A percentile compares a stretch with the other conserved stretches of the same genome.
Conservation (phyloP, 345 rosid genomes). For the Acer yangbiense region DNA sequence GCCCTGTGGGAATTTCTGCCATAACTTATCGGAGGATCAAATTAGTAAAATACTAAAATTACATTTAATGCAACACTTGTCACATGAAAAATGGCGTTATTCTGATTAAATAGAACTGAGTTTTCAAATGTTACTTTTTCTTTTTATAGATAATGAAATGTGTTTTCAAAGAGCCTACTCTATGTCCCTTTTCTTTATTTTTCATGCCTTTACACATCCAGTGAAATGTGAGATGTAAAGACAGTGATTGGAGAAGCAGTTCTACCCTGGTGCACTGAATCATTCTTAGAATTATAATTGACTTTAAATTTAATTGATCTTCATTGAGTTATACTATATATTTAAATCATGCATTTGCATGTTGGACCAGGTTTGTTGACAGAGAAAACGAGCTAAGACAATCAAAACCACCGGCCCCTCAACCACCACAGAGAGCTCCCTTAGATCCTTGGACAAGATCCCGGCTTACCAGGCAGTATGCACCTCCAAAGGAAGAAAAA, state of each 20-base stretch:
- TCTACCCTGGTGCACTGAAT: neutral
- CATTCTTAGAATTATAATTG: neutral
- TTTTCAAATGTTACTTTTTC: neutral
- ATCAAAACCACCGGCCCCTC: slow-evolving; percentile 75
- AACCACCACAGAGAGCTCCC: slow-evolving; percentile 61
- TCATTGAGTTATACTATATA: neutral
- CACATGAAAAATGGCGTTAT: neutral
- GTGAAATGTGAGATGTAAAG: neutral
- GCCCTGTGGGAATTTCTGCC: neutral
- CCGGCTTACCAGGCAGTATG: slow-evolving; percentile 65
- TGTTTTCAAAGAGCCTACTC: neutral
- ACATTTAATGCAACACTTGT: neutral
- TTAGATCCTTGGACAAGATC: slow-evolving; percentile 90
- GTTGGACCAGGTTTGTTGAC: slow-evolving; percentile 69
- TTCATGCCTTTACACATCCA: neutral
- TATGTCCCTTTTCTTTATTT: neutral
- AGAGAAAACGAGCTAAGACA: slow-evolving; percentile 90
- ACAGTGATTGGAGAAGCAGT: neutral
- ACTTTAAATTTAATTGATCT: neutral
- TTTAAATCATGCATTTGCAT: neutral
- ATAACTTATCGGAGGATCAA: neutral
- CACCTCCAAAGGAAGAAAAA: slow-evolving; percentile 83
- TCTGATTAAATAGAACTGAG: neutral
- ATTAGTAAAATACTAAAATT: neutral
- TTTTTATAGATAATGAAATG: neutral